Conservation (phyloP, 306 rosid species). For the Benincasa hispida region DNA sequence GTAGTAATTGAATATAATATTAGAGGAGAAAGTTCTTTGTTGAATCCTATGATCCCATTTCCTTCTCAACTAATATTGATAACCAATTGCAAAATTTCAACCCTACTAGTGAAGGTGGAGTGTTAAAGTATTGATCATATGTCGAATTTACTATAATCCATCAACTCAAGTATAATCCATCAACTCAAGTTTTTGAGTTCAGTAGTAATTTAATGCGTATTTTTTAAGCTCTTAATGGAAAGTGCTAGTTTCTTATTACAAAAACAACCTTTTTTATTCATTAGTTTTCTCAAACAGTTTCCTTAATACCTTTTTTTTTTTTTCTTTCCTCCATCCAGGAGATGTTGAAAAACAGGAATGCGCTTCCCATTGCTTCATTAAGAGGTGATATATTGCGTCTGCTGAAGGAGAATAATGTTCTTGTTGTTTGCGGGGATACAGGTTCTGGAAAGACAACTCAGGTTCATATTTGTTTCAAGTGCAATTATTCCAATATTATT, state of each 20-base stretch:
- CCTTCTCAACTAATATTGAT: not conserved
- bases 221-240: not conserved
- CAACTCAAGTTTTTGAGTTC: not conserved
- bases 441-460: slow-evolving; percentile 99
- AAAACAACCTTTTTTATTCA: not conserved
- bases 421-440: slow-evolving; percentile 97
- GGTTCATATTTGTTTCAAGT: slow-evolving; percentile 28
- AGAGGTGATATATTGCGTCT: slow-evolving; percentile 62
- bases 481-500: not conserved
- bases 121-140: not conserved
- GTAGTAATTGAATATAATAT: no score
- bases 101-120: not conserved
- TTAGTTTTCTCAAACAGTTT: not conserved
- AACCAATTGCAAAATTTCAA: not conserved
- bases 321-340: no score
- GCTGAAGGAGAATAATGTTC: slow-evolving; percentile 53
- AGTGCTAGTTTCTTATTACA: not conserved
- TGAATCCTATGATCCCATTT: not conserved
- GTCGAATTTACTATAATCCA: not conserved
- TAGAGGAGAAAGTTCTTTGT: not conserved
- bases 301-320: not conserved
- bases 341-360: slow-evolving; percentile 67
- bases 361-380: slow-evolving; percentile 66
- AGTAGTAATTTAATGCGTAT: not conserved
- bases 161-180: not conserved